Evolutionary conservation across 2,329 filamentous ascomycete species (phyloP), one percentile per base, ranked within the genome.

Genomic region (Pseudocercospora fuligena): DNA sequence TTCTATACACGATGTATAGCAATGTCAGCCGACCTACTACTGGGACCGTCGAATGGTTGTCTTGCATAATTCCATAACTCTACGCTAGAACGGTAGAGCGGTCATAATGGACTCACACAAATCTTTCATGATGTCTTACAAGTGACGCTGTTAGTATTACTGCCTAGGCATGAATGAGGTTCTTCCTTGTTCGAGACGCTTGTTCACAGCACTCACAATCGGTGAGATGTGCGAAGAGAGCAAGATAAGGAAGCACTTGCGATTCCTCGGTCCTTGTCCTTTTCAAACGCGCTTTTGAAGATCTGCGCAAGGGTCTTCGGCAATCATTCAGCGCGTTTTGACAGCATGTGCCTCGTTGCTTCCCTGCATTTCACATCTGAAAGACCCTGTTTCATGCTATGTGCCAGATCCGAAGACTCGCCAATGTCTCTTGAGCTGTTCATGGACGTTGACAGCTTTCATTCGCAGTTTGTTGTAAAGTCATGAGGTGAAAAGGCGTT

Each of bases 271-370:
- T 25, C 49, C 49, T 54, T 56, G 51, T 56, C 27, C 23, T 56
- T 16, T 19, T 58, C 56, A 58, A 58, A 58, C 56, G 29, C 56
- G 31, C 56, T 25, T 36, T n/a, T 25, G n/a, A 31, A 56, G 23
- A 56, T 56, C 51, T 56, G 51, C 51, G 23, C 47, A 33, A 56
- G 51, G 51, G 25, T 43, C 33, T 40, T 58, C 56, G 53, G 25
- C 53, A 56, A 33, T 27, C 25, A 31, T 56, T 56, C 51, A 56
- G 51, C 25, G 51, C 51, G 14, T 56, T 9, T 29, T 25, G 5
- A 12, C 5, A 25, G 51, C 51, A 12, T n/a, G 16, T 56, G 11
- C 27, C n/a, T 56, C n/a, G 16, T 25, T 53, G 21, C 21, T 53
- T 23, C 21, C 47, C 47, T 53, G 47, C 47, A 16, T 53, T 53